Base-by-base conservation (phyloP, 306 rosid genomes). In the Lupinus albus region DNA sequence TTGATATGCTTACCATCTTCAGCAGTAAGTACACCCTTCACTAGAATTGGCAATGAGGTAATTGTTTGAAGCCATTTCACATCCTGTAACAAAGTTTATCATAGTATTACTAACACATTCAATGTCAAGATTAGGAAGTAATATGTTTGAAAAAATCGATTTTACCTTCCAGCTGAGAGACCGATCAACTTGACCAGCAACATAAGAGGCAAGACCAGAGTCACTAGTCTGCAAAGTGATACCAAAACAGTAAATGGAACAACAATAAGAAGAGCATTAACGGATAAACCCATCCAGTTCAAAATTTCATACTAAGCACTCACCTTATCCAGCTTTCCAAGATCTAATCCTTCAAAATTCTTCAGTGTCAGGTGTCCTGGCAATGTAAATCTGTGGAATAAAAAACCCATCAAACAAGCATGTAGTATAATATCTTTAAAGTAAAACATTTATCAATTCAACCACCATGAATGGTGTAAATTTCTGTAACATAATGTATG, bases 21-120 rank as follows among this genome's bases (percentile, higher is more conserved):
- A 35, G 91, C 88, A 64, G 97, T 90, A 9, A 90, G 56, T 61
- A 94, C 89, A 53, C 97, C 99, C 95, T 90, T 88, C 42, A 94
- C 81, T 4, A 94, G 81, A 78, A 94, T 90, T 64, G 99, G 99
- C 79, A 94, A 60, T 39, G 83, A 61, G 49, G 99, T 94, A 69
- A 94, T 90, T 73, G 96, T 90, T 81, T 86, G 96, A 60, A 94
- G 96, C 99, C 99, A 94, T 66, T 90, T 78, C 72, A 88, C 87
- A 79, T 90, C 97, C 99, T 94, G 88, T 8, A 21, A 69, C 61
- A 73, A 52, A 72, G 48, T 59, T 51, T 73, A 51, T 15, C 17
- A 49, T 6, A 57, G 46, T 64, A 56, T 68, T 58, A 77, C 17
- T 77, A 54, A 54, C 46, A 49, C 35, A 59, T 41, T 55, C 71